Base-by-base conservation (phyloP, 192 early-diverging fungal genomes). In the Podila horticola region DNA sequence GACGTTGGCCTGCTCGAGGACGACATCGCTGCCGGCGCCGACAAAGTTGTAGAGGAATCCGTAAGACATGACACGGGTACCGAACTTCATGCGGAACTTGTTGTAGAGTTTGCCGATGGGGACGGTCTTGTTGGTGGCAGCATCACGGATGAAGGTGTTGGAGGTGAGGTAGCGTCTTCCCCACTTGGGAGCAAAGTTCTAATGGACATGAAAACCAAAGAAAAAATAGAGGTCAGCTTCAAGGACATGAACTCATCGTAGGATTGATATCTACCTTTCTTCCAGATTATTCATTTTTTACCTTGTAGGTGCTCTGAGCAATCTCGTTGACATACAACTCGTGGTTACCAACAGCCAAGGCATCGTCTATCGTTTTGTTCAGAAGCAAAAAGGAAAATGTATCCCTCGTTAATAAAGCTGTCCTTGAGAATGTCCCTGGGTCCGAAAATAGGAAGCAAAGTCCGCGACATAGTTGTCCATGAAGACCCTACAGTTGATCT, bases 31-130 rank as follows among this genome's bases (percentile, higher is more conserved):
- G 33, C 75, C 82, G 33, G 67, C 84, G 24, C 79, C 72, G 1
- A 38, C 31, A 61, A 85, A 86, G 58, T 87, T 75, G 74, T 70
- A 87, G 24, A 90, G 64, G 74, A 86, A 90, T 41, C 87, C 87
- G 24, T 87, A 87, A 34, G 84, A 72, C 64, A 88, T 75, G 24
- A 90, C 88, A n/a, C 86, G 85, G 38, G 85, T 81, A 26, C 71
- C 77, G 45, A 69, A 81, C 62, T 69, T 72, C 70, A 81, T 62
- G 64, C 77, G 77, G 67, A 81, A 81, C 48, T 81, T 81, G 77
- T 73, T 81, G 62, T 81, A 81, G 33, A 81, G 67, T 11, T 72
- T 74, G 61, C 81, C 84, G 36, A 86, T 83, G 22, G 83, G 86
- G 29, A 83, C 74, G 30, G 84, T 84, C 71, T 86, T 79, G 71